These are phyloP conservation scores for Septoria petroselini DNA, from an alignment of 2,329 filamentous ascomycete genomes.

Conservation along the genomic window DNA sequence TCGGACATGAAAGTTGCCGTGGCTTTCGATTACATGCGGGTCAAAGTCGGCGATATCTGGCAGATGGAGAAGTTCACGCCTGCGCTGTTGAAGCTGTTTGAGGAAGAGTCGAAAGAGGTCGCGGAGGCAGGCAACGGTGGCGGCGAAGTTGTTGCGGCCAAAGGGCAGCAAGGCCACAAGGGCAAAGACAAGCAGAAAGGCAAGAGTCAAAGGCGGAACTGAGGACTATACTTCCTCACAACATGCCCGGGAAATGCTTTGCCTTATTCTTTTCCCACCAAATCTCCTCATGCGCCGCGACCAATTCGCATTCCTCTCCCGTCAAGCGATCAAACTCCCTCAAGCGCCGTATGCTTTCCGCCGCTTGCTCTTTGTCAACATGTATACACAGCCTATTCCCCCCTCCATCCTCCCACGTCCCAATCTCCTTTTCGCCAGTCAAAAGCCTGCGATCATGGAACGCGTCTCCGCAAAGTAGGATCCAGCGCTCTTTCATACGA, in stretches of 20 bases:
- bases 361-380: constrained; percentile 48
- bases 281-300: constrained; percentile 51
- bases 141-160: constrained; percentile 8
- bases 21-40: constrained; percentile 76
- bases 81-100: constrained; percentile 58
- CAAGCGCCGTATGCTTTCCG: constrained; percentile 44
- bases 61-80: constrained; percentile 62
- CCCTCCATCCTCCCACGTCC: constrained; percentile 48
- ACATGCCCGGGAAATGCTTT: constrained; percentile 33
- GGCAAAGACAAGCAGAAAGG: constrained; percentile 24
- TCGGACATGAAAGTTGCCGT: constrained; percentile 64
- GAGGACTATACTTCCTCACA: background rate
- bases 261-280: constrained; percentile 43
- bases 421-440: constrained; percentile 52
- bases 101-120: constrained; percentile 40
- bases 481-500: constrained; percentile 43
- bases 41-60: constrained; percentile 67
- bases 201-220: constrained; percentile 27
- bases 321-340: constrained; percentile 35
- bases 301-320: constrained; percentile 47
- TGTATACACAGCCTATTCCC: constrained; percentile 52
- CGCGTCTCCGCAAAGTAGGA: constrained; percentile 54
- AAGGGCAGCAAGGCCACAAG: constrained; percentile 14
- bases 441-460: constrained; percentile 54
- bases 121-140: constrained; percentile 13